Percentiles rank a stretch among this genome's conserved stretches.
These are phyloP conservation scores for Backusella circina DNA, from an alignment of 192 early-diverging fungal genomes.

Conservation along the genomic window DNA sequence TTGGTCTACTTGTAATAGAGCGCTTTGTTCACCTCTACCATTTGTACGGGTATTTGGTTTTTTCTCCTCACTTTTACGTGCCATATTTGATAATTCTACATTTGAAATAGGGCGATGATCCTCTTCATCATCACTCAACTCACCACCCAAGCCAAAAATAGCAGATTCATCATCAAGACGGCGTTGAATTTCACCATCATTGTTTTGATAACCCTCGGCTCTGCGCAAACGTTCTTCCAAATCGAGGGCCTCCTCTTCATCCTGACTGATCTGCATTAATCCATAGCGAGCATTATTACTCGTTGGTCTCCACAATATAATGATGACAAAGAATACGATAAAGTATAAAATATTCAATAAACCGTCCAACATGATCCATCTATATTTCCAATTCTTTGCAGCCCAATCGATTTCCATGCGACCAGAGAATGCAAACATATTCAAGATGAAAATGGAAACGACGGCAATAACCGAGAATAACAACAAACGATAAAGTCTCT, in stretches of 20 bases:
- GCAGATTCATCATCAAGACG: constrained; percentile 41
- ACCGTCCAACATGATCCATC: constrained; percentile 92
- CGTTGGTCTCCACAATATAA: constrained; percentile 91
- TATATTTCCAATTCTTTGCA: constrained; percentile 74
- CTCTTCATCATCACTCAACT: constrained; percentile 58
- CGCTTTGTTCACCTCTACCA: constrained; percentile 15
- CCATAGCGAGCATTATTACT: constrained; percentile 88
- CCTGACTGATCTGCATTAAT: constrained; percentile 75
- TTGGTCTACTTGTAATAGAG: constrained; percentile 28
- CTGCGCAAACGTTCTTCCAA: constrained; percentile 54
- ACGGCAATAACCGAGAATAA: constrained; percentile 72
- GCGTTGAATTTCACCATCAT: constrained; percentile 29
- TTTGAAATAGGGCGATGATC: constrained; percentile 13
- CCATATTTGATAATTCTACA: neutral
- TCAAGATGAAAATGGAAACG: constrained; percentile 76
- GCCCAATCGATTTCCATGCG: constrained; percentile 63
- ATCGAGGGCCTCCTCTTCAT: constrained; percentile 69
- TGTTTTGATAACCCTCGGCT: constrained; percentile 42
- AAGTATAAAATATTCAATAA: constrained; percentile 91
- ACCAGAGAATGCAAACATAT: constrained; percentile 72
- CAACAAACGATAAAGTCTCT: constrained; percentile 74
- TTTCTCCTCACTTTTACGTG: neutral
- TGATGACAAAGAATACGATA: constrained; percentile 71
- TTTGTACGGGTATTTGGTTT: neutral
- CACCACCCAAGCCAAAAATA: constrained; percentile 63